Percentiles rank a stretch among this genome's conserved stretches.
Evolutionary conservation across 192 early-diverging fungal genomes (phyloP).

Genomic region (Umbelopsis vinacea): DNA sequence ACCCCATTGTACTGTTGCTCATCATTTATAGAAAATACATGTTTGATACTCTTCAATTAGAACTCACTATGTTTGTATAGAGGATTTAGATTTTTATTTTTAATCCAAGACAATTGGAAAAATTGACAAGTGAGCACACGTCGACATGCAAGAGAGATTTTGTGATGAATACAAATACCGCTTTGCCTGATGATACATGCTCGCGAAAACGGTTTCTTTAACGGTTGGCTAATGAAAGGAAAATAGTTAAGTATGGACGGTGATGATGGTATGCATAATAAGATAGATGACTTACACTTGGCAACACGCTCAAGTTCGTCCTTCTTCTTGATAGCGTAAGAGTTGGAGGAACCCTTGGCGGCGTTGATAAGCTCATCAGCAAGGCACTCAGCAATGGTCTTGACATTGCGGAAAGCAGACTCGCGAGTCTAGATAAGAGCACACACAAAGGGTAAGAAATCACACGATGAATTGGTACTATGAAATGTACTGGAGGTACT

Average conservation of each 20-base stretch:
- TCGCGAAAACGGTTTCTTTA: slow-evolving; percentile 21
- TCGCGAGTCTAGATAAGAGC: slow-evolving; percentile 72
- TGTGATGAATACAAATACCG: slow-evolving; percentile 1
- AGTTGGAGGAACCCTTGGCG: slow-evolving; percentile 96
- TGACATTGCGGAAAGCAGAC: slow-evolving; percentile 99
- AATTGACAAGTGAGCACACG: slow-evolving; percentile 12
- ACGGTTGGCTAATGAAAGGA: slow-evolving; percentile 12
- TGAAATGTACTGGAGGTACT: not conserved
- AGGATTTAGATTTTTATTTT: slow-evolving; percentile 14
- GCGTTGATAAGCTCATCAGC: slow-evolving; percentile 99
- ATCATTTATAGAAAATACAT: not conserved
- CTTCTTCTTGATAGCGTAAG: slow-evolving; percentile 99
- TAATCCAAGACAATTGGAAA: slow-evolving; percentile 14
- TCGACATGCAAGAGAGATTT: slow-evolving; percentile 3
- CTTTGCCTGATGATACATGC: slow-evolving; percentile 7
- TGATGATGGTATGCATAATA: not conserved
- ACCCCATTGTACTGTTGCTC: not conserved
- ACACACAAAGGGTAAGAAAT: not conserved
- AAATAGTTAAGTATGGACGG: not conserved
- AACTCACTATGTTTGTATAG: not conserved
- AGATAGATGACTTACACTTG: slow-evolving; percentile 51
- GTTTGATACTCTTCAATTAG: not conserved
- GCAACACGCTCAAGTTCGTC: slow-evolving; percentile 95
- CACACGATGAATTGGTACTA: too few species aligned
- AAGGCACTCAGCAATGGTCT: slow-evolving; percentile 99